Percentiles rank a stretch among this genome's conserved stretches.
Conservation (phyloP, 2,329 filamentous ascomycete genomes). For the Cryphonectria naterciae region DNA sequence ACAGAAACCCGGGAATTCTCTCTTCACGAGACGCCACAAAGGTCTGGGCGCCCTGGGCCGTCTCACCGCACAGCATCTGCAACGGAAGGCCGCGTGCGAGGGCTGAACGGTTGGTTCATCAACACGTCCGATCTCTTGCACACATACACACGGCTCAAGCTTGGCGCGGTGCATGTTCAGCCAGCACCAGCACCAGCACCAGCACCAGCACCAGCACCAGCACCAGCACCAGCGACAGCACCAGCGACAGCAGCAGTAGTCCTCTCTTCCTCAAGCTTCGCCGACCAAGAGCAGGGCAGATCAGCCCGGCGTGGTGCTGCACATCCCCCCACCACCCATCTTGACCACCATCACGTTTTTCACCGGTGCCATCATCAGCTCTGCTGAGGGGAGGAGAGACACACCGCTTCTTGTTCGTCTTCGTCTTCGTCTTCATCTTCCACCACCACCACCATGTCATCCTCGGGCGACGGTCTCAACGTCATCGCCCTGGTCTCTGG, state of each 20-base stretch:
- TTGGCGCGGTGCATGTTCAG: not conserved
- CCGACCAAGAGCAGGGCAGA: not conserved
- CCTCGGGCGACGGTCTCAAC: conserved; percentile 55
- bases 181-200: too few species aligned
- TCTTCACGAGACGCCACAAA: not conserved
- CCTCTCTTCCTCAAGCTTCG: not conserved
- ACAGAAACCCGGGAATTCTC: not conserved
- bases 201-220: too few species aligned
- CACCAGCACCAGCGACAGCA: too few species aligned
- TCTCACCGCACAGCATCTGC: not conserved
- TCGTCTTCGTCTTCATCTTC: not conserved
- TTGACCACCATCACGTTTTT: not conserved
- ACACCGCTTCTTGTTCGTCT: not conserved
- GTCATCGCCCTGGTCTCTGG: conserved; percentile 94
- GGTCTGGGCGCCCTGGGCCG: not conserved
- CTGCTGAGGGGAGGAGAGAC: not conserved
- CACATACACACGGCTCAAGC: not conserved
- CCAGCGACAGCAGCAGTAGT: not conserved
- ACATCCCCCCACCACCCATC: not conserved
- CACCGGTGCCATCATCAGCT: not conserved
- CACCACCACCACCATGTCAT: not conserved
- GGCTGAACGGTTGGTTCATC: not conserved
- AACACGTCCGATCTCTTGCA: conserved; percentile 2
- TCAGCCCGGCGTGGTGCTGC: not conserved
- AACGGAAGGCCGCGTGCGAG: not conserved